Conservation (phyloP, 1,284 basidiomycete genomes). For the Cystobasidium pallidum region DNA sequence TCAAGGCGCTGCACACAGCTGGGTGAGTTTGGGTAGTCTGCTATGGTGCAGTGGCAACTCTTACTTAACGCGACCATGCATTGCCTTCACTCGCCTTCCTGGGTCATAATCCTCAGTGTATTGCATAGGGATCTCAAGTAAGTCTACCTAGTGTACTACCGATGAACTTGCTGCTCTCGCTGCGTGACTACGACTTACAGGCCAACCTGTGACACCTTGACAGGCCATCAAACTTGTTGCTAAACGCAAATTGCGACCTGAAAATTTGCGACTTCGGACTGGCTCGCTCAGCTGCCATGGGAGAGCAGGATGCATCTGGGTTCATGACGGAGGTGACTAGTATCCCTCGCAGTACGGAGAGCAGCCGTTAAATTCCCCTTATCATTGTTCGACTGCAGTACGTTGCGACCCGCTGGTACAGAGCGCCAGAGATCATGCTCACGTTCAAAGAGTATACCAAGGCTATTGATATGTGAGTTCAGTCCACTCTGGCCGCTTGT, state of each 20-base stretch:
- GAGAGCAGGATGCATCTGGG: slow-evolving; percentile 52
- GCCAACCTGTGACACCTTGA: not conserved
- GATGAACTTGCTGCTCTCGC: not conserved
- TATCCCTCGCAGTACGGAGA: not conserved
- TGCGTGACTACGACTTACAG: not conserved
- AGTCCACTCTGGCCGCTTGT: not conserved
- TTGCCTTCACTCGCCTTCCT: slow-evolving; percentile 1
- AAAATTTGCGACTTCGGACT: slow-evolving; percentile 50
- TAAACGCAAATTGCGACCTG: slow-evolving; percentile 66
- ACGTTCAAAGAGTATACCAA: slow-evolving; percentile 91
- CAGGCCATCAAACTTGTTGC: slow-evolving; percentile 82
- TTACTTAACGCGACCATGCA: too few species aligned
- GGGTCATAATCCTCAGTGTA: slow-evolving; percentile 62
- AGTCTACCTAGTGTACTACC: not conserved
- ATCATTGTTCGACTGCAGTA: slow-evolving; percentile 45
- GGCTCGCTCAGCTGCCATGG: slow-evolving; percentile 50
- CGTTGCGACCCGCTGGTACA: slow-evolving; percentile 74
- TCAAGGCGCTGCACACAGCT: slow-evolving; percentile 91
- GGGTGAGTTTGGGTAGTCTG: slow-evolving; percentile 59
- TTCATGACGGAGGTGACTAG: slow-evolving; percentile 53
- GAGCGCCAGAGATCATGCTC: slow-evolving; percentile 90
- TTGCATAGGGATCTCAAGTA: slow-evolving; percentile 89
- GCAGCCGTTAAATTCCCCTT: not conserved
- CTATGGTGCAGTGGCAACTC: not conserved
- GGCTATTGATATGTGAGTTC: slow-evolving; percentile 72